These are phyloP conservation scores for Geotrichum reessii DNA, from an alignment of 1,139 yeast species.

Conservation along the genomic window DNA sequence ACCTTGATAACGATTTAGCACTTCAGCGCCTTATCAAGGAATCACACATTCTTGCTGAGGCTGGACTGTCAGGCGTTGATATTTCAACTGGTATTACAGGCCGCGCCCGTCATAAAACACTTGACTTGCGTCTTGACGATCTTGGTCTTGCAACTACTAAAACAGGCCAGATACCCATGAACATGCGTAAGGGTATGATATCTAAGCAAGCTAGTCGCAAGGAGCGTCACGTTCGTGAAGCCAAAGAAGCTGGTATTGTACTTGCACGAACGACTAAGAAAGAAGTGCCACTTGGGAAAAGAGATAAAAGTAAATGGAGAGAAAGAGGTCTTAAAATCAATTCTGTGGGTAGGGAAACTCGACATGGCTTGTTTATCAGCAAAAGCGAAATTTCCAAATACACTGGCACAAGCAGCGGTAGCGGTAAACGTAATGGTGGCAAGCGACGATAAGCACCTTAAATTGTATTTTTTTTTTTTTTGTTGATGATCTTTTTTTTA, in stretches of 20 bases:
- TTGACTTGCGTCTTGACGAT: constrained; percentile 59
- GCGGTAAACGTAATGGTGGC: not conserved
- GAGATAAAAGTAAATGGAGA: constrained; percentile 39
- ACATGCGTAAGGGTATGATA: constrained; percentile 78
- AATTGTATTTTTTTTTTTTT: no score
- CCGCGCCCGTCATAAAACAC: constrained; percentile 66
- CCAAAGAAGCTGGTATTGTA: constrained; percentile 83
- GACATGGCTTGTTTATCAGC: constrained; percentile 75
- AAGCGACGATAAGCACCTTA: constrained; percentile 2
- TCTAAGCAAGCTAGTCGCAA: constrained; percentile 39
- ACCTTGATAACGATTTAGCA: constrained; percentile 74
- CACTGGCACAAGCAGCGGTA: constrained; percentile 8
- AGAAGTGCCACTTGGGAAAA: constrained; percentile 30
- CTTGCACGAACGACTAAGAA: constrained; percentile 57
- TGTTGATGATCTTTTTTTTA: no score
- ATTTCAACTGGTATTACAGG: constrained; percentile 72
- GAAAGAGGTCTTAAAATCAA: constrained; percentile 77
- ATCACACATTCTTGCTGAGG: constrained; percentile 72
- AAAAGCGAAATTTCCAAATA: constrained; percentile 52
- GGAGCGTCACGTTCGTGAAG: constrained; percentile 55
- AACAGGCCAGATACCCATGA: constrained; percentile 81
- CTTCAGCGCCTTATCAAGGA: constrained; percentile 76
- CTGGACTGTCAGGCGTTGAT: constrained; percentile 64
- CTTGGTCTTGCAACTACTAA: constrained; percentile 41
- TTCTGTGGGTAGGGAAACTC: constrained; percentile 70